Percentiles rank a stretch among this genome's conserved stretches.
Conservation (phyloP, 2,329 filamentous ascomycete genomes). For the Pleoardoris graminearum region DNA sequence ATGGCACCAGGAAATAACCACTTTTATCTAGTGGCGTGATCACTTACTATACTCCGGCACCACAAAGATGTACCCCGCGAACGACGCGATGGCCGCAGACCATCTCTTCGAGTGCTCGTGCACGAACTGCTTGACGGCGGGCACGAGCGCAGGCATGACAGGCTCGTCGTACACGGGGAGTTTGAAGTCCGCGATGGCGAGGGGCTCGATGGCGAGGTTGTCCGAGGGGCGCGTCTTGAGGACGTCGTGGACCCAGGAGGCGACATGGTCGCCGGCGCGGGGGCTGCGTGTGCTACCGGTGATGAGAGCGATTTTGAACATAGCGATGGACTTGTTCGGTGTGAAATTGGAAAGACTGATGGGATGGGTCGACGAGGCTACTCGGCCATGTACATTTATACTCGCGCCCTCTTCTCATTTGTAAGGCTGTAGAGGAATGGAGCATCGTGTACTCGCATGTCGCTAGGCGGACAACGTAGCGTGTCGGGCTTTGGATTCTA, state of each 20-base stretch:
- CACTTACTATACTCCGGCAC: conserved; percentile 63
- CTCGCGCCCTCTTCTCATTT: too few species aligned
- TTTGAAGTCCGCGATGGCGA: conserved; percentile 40
- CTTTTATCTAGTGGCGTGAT: too few species aligned
- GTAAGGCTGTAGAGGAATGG: too few species aligned
- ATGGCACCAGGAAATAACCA: too few species aligned
- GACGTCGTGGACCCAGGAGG: conserved; percentile 7
- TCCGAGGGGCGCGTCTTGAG: conserved; percentile 12
- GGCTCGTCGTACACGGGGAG: conserved; percentile 54
- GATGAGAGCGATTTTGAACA: conserved; percentile 15
- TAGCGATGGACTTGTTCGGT: conserved; percentile 16
- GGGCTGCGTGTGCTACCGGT: conserved; percentile 14
- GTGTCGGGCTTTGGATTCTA: too few species aligned
- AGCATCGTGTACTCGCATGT: too few species aligned
- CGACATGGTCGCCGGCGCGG: conserved; percentile 7
- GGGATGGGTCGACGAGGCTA: too few species aligned
- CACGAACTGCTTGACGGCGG: conserved; percentile 42
- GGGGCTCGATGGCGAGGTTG: conserved; percentile 9
- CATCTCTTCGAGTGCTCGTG: conserved; percentile 52
- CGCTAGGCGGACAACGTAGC: too few species aligned
- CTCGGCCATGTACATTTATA: too few species aligned
- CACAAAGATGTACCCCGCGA: conserved; percentile 56
- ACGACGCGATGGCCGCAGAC: conserved; percentile 49
- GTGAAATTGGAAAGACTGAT: too few species aligned
- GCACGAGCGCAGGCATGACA: conserved; percentile 46